phyloP scores from a whole-genome alignment of 306 rosid genomes.

The Ziziphus jujuba region DNA sequence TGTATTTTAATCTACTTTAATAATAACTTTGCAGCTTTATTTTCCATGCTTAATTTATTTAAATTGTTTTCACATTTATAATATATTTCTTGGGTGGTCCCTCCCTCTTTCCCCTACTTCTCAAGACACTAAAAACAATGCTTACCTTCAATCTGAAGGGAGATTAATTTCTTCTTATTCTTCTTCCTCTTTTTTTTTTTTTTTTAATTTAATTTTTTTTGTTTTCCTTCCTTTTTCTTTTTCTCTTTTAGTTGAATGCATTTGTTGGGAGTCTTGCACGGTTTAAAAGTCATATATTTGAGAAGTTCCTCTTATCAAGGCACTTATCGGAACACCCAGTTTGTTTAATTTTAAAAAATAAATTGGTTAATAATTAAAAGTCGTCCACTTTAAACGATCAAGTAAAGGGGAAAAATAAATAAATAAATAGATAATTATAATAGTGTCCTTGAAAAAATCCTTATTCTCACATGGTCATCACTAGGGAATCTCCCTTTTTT shows the following conservation, averaged over 20 bases:
- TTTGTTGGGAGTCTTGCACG: constrained; percentile 23
- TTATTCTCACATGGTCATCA: constrained; percentile 47
- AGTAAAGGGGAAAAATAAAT: constrained; percentile 18
- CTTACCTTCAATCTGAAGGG: constrained; percentile 5
- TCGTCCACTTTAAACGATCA: constrained; percentile 38
- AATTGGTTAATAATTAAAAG: constrained; percentile 31
- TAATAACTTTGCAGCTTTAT: constrained; percentile 52
- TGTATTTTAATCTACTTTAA: constrained; percentile 29
- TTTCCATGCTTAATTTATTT: constrained; percentile 29
- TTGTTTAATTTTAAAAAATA: constrained; percentile 13
- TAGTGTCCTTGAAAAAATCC: constrained; percentile 36
- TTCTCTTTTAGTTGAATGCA: not conserved
- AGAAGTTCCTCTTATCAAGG: constrained; percentile 22
- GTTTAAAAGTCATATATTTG: constrained; percentile 19
- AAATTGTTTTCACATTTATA: not conserved
- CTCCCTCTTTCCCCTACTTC: constrained; percentile 3
- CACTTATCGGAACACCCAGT: constrained; percentile 33
- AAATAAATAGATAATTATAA: constrained; percentile 8
- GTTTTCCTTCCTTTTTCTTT: not conserved
- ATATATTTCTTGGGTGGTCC: constrained; percentile 39
- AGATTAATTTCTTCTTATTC: not conserved
- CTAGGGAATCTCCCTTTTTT: constrained; percentile 51
- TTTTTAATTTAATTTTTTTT: not conserved
- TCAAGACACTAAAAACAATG: constrained; percentile 21
- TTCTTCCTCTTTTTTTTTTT: not conserved